These are phyloP conservation scores for Calonectria montana DNA, from an alignment of 2,329 filamentous ascomycete species.

Conservation along the genomic window DNA sequence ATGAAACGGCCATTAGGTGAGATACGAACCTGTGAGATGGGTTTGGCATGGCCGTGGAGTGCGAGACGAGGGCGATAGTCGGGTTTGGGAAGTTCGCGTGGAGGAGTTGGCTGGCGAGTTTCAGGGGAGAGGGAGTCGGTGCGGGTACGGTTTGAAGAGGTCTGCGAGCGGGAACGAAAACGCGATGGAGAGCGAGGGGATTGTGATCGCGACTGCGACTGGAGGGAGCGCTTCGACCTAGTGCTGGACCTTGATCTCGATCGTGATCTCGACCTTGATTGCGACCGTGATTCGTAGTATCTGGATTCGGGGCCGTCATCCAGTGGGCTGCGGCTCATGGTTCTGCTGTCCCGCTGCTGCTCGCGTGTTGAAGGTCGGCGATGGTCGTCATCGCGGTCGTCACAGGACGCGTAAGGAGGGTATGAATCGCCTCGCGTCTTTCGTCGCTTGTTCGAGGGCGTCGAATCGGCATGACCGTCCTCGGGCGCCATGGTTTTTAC, in stretches of 20 bases:
- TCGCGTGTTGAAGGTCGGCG: conserved; percentile 36
- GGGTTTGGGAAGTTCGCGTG: conserved; percentile 65
- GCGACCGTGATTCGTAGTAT: conserved; percentile 47
- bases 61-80: conserved; percentile 78
- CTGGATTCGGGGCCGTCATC: conserved; percentile 37
- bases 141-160: conserved; percentile 46
- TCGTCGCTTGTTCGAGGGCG: conserved; percentile 47
- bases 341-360: conserved; percentile 32
- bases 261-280: conserved; percentile 47
- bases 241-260: conserved; percentile 52
- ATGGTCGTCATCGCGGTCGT: conserved; percentile 26
- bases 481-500: conserved; percentile 44
- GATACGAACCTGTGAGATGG: conserved; percentile 87
- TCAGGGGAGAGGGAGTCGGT: conserved; percentile 43
- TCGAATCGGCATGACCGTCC: conserved; percentile 38
- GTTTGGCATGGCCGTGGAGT: conserved; percentile 80
- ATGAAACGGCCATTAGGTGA: conserved; percentile 92
- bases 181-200: conserved; percentile 46
- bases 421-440: conserved; percentile 47
- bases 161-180: conserved; percentile 44
- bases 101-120: conserved; percentile 48
- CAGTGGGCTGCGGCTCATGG: conserved; percentile 39
- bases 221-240: conserved; percentile 49
- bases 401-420: conserved; percentile 40
- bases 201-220: conserved; percentile 43